These are phyloP conservation scores for Chrysoporthe cubensis DNA, from an alignment of 2,329 filamentous ascomycete species.

Conservation along the genomic window DNA sequence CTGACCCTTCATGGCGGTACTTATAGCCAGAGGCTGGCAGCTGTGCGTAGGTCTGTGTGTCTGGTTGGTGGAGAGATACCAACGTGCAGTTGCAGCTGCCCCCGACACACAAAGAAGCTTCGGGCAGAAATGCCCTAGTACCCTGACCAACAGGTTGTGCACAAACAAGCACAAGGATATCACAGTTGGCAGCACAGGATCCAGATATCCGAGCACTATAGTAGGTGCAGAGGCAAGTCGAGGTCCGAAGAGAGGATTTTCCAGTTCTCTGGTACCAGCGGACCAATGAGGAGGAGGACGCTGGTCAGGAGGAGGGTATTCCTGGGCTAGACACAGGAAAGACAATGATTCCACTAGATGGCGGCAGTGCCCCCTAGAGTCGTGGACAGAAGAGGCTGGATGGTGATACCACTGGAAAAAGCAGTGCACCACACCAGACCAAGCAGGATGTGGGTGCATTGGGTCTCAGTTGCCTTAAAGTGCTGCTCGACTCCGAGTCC, in stretches of 20 bases:
- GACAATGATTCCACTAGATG: too few relatives aligned
- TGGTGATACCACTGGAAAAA: not conserved
- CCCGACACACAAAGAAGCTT: not conserved
- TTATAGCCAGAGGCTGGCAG: not conserved
- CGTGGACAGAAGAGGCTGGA: not conserved
- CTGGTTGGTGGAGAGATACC: not conserved
- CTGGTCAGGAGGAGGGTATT: not conserved
- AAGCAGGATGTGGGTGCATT: not conserved
- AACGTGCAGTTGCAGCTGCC: not conserved
- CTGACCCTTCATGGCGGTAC: slow-evolving; percentile 43
- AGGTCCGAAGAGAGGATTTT: too few relatives aligned
- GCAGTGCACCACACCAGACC: not conserved
- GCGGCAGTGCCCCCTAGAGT: too few relatives aligned
- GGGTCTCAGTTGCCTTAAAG: not conserved
- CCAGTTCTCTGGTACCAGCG: not conserved
- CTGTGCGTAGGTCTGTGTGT: not conserved
- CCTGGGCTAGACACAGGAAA: not conserved
- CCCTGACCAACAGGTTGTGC: not conserved
- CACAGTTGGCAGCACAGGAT: not conserved
- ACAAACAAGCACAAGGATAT: not conserved
- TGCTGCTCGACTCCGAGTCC: not conserved
- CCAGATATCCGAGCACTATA: too few relatives aligned
- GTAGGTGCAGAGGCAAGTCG: too few relatives aligned
- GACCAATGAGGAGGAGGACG: not conserved
- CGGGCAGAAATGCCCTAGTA: not conserved